Base-by-base conservation (phyloP, 495 filamentous ascomycete genomes). In the Aspergillus steynii region DNA sequence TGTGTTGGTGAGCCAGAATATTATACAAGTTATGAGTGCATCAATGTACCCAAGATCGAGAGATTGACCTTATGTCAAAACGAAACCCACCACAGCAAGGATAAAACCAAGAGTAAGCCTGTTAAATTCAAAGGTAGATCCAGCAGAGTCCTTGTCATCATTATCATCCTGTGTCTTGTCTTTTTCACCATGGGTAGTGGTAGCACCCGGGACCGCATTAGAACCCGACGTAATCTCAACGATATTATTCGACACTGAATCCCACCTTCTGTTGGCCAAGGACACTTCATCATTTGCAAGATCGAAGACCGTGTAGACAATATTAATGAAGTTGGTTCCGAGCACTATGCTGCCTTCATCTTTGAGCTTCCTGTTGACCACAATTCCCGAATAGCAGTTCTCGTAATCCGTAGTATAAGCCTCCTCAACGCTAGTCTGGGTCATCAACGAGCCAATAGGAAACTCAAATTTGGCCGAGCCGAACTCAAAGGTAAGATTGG, bases 281-380 rank as follows among this genome's bases (percentile, higher is more conserved):
- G 34, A 55, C 6, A 55, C 53, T 12, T 55, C 53, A 15, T 55
- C 53, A 14, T 47, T 55, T 2, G 10, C 53, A 15, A 55, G 29
- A 29, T 55, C 53, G 6, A 47, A 55, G 10, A 55, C 53, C 8
- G 26, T 34, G 15, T 55, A 55, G 1, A 55, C 25, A 2, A 1
- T 1, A 0, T 12, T 20, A 9, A 55, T 12, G 32, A 55, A 55
- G 14, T 45, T 45, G 1, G 32, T 31, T 12, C 34, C 53, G 5
- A 55, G 34, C 9, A 45, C 32, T 1, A 47, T 25, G 25, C 25
- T 29, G 5, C 10, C 34, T 25, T 27, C n/a, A 27, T 32, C 2
- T 2, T 29, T 7, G 12, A 26, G 12, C 25, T 50, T 7, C n/a
- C 1, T 26, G 12, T 15, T 53, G 1, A 15, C 51, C 7, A n/a